Evolutionary conservation across 2,329 filamentous ascomycete species (phyloP).

Genomic region (Metarhizium brunneum): DNA sequence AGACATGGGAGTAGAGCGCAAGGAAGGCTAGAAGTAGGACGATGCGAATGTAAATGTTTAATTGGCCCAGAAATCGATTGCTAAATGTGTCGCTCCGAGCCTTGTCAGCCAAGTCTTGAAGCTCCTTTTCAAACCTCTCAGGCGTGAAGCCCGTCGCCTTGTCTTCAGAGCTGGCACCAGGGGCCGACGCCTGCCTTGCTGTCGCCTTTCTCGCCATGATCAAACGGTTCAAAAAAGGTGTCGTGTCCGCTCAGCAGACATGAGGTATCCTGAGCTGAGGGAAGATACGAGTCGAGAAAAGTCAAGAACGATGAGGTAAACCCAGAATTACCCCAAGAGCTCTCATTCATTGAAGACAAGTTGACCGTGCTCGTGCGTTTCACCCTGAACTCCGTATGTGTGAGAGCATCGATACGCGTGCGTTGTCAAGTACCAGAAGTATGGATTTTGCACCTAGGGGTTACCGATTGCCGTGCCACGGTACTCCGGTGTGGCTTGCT

Average conservation of each 20-base stretch:
- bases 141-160: slow-evolving; percentile 31
- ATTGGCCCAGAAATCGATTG: slow-evolving; percentile 27
- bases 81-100: slow-evolving; percentile 21
- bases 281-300: neutral
- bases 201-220: slow-evolving; percentile 1
- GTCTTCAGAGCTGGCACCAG: slow-evolving; percentile 1
- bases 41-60: slow-evolving; percentile 26
- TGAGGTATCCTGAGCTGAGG: neutral
- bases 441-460: too few species aligned
- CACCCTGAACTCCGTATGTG: neutral
- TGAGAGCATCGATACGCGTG: too few species aligned
- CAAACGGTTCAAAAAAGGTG: neutral
- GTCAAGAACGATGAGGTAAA: neutral
- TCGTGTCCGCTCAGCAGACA: neutral
- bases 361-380: neutral
- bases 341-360: neutral
- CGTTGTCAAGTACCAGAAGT: too few species aligned
- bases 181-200: neutral
- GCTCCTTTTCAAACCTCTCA: slow-evolving; percentile 45
- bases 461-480: too few species aligned
- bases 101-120: slow-evolving; percentile 39
- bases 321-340: neutral
- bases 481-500: too few species aligned
- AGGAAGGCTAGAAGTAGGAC: slow-evolving; percentile 21
- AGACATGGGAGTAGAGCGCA: slow-evolving; percentile 59